Base-by-base conservation (phyloP, 1,284 basidiomycete species). In the Malassezia brasiliensis region DNA sequence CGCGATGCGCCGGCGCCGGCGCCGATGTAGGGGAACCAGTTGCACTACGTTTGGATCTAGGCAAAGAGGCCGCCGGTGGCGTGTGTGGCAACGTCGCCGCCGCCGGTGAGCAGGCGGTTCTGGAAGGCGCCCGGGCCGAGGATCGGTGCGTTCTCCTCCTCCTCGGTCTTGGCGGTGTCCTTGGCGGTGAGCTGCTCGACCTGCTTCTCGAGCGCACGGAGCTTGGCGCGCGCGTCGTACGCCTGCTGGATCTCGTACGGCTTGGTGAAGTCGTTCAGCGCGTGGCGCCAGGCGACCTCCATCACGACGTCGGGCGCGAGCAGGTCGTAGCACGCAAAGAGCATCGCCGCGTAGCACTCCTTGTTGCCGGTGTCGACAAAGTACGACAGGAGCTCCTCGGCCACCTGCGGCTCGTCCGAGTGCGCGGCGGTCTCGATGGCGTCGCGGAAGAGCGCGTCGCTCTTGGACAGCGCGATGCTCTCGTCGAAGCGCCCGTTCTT, bases 401-500 rank as follows among this genome's bases (percentile, higher is more conserved):
- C 87, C 34, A 96, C 87, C 53, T 90, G 86, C 7, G 81, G 83
- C 25, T 82, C 83, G 36, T 74, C 79, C 7, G 88, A 91, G n/a
- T 81, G 79, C 0, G 91, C 85, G 1, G 91, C 90, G 0, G 93
- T 96, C 72, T 90, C 77, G 78, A 98, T 90, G 4, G 91, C 87
- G 74, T 99, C 94, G 72, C 88, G 87, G 83, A 89, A 96, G 46
- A 98, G 79, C 74, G 94, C 87, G 79, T 99, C 94, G 66, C 87
- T 84, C 79, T 98, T 98, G 41, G 88, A 90, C 31, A 98, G 79
- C 1, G 85, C 81, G 68, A 98, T 89, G 12, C 90, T 93, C 72
- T 96, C 90, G 73, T 93, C 89, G 87, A 89, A 98, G 56, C 85
- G 84, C 40, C 79, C 78, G 77, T 94, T 93, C 85, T 96, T 94